Evolutionary conservation across 2,329 filamentous ascomycete species (phyloP).

Genomic region (Reticulascus tulasneorum): DNA sequence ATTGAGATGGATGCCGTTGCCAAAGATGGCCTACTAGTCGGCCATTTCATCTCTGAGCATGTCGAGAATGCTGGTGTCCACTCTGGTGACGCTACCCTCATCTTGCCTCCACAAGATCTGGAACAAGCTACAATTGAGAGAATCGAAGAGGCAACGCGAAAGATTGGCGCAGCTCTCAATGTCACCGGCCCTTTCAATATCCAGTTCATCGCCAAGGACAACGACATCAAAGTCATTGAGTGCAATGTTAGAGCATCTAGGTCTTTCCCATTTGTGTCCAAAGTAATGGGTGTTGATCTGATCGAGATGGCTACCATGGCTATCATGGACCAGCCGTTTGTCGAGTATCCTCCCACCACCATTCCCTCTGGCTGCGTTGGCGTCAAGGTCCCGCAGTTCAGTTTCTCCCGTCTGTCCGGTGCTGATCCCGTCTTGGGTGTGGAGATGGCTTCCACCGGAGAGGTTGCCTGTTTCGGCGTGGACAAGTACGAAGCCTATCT

Average conservation of each 20-base stretch:
- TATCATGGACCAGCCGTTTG: constrained; percentile 80
- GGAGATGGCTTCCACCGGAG: constrained; percentile 98
- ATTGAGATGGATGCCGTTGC: constrained; percentile 99
- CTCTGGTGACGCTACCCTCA: constrained; percentile 94
- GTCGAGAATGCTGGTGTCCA: constrained; percentile 98
- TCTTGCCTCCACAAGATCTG: constrained; percentile 90
- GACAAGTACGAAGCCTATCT: constrained; percentile 98
- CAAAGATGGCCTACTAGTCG: constrained; percentile 80
- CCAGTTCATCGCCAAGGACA: constrained; percentile 98
- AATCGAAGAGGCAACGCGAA: constrained; percentile 91
- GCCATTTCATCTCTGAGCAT: constrained; percentile 97
- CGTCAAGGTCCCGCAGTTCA: constrained; percentile 98
- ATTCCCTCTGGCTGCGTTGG: constrained; percentile 81
- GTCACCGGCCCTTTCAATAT: constrained; percentile 98
- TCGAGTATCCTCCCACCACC: constrained; percentile 73
- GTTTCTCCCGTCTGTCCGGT: constrained; percentile 93
- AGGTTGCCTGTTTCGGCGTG: constrained; percentile 92
- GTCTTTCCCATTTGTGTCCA: constrained; percentile 97
- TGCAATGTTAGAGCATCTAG: constrained; percentile 96
- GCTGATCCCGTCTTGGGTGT: constrained; percentile 96
- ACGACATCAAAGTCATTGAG: constrained; percentile 99
- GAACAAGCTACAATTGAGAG: constrained; percentile 82
- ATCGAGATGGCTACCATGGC: constrained; percentile 99
- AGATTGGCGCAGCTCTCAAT: constrained; percentile 91
- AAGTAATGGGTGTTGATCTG: constrained; percentile 95